Conservation (phyloP, 2,329 filamentous ascomycete genomes). For the Xylariaceae sp. region DNA sequence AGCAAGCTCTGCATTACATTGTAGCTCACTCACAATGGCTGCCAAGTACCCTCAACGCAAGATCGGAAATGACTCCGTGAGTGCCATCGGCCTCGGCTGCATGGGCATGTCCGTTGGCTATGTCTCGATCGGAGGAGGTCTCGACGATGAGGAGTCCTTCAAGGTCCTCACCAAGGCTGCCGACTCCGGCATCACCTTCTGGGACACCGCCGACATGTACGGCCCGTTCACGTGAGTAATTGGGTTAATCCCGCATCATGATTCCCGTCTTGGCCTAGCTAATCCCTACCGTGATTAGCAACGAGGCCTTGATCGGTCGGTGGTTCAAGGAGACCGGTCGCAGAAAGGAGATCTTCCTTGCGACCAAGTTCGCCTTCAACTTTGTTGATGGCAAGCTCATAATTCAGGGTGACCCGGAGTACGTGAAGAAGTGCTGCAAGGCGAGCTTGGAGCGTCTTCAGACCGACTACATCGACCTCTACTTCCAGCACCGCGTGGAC, state of each 20-base stretch:
- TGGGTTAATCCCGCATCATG: background rate
- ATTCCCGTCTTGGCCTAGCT: background rate
- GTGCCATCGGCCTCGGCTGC: conserved; percentile 42
- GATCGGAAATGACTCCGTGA: conserved; percentile 38
- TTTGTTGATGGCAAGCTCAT: conserved; percentile 19
- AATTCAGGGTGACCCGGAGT: conserved; percentile 25
- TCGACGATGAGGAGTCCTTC: conserved; percentile 27
- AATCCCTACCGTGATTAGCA: conserved; percentile 17
- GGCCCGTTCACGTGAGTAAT: conserved; percentile 31
- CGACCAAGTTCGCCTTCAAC: conserved; percentile 48
- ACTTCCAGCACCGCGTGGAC: conserved; percentile 48
- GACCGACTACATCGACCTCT: conserved; percentile 48
- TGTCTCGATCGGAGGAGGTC: conserved; percentile 25
- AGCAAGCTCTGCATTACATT: too few species aligned
- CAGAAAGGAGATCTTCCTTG: conserved; percentile 45
- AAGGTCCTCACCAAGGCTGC: conserved; percentile 26
- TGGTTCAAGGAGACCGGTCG: conserved; percentile 40
- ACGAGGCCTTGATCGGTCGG: conserved; percentile 40
- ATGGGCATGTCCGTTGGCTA: conserved; percentile 40
- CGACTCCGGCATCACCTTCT: conserved; percentile 27
- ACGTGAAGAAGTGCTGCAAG: conserved; percentile 29
- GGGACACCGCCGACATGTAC: conserved; percentile 34
- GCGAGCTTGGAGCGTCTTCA: conserved; percentile 42
- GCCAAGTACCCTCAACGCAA: conserved; percentile 35
- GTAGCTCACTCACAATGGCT: conserved; percentile 18